These are phyloP conservation scores for Oemleria cerasiformis DNA, from an alignment of 306 rosid genomes.

Conservation along the genomic window DNA sequence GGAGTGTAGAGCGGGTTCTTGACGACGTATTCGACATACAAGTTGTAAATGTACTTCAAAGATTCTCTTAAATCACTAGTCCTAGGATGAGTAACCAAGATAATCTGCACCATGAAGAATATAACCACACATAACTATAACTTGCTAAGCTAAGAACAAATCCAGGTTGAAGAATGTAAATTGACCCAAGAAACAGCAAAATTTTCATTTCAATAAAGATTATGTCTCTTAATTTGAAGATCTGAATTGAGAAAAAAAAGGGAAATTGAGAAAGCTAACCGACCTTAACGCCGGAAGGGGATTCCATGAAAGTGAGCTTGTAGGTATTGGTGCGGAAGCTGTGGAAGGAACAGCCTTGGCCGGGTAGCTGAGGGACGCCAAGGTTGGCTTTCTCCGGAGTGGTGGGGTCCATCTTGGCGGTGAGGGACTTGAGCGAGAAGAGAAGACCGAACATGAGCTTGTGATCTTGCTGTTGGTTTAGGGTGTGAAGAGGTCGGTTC, in stretches of 20 bases:
- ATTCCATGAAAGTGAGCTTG: conserved; percentile 95
- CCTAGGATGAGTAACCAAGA: conserved; percentile 90
- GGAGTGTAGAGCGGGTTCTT: conserved; percentile 86
- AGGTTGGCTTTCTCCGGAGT: conserved; percentile 86
- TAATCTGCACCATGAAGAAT: conserved; percentile 47
- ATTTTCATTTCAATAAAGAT: background rate
- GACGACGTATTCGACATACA: conserved; percentile 91
- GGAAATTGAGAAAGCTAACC: background rate
- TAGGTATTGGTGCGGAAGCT: conserved; percentile 87
- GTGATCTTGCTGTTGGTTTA: conserved; percentile 86
- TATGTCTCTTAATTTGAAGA: background rate
- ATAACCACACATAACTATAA: background rate
- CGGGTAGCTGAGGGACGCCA: conserved; percentile 91
- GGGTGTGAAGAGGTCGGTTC: conserved; percentile 87
- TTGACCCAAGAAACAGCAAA: background rate
- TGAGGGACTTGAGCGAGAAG: conserved; percentile 88
- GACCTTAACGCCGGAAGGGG: conserved; percentile 92
- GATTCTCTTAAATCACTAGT: conserved; percentile 86
- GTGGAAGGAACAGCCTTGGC: conserved; percentile 99
- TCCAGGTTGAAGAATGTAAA: background rate
- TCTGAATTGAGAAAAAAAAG: background rate
- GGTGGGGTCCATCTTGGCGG: conserved; percentile 95
- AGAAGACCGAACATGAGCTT: conserved; percentile 96
- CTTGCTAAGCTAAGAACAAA: background rate
- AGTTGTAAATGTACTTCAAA: conserved; percentile 81